Base-by-base conservation (phyloP, 139 green algal genomes). In the Chlamydomonas eustigma region DNA sequence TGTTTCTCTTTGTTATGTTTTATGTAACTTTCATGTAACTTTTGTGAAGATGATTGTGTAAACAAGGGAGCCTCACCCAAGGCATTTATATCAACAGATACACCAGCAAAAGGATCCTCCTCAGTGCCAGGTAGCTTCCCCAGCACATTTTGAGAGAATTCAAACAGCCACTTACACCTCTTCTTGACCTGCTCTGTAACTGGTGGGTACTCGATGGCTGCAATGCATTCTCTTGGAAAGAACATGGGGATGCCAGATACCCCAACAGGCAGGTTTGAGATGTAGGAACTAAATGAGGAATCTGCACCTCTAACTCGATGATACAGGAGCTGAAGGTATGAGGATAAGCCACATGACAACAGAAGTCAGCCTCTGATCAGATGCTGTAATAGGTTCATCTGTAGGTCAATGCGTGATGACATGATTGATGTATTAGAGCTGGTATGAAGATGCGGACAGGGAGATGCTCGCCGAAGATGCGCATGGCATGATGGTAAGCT, bases 161-260 rank as follows among this genome's bases (percentile, higher is more conserved):
- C 32, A 18, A 86, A 28, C 67, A 94, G 78, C 85, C 87, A 94
- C 6, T 81, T 79, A 78, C 90, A 89, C n/a, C 90, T 81, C 74
- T 86, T 87, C 50, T 88, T 90, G 52, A 93, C 88, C 80, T 95
- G 90, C 51, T 88, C 76, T 0, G 82, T 86, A 0, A 95, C 80
- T 0, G 90, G 88, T 0, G 91, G 88, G 80, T 95, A 94, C 70
- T 94, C 81, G 24, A 95, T 70, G 18, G 83, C 80, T 2, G 78
- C 71, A 1, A 96, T 75, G 1, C 86, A 77, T 2, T 86, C 71
- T 1, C 71, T 36, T 8, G 39, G 28, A 34, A 89, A 96, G 75
- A 96, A 96, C 73, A 96, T 90, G 22, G 92, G 92, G 35, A 96
- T 74, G 30, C 92, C 92, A 1, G 78, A 44, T 25, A 95, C 64